Percentiles rank a stretch among this genome's conserved stretches.
These are phyloP conservation scores for Backusella macrospora DNA, from an alignment of 192 early-diverging fungal species.

Conservation along the genomic window DNA sequence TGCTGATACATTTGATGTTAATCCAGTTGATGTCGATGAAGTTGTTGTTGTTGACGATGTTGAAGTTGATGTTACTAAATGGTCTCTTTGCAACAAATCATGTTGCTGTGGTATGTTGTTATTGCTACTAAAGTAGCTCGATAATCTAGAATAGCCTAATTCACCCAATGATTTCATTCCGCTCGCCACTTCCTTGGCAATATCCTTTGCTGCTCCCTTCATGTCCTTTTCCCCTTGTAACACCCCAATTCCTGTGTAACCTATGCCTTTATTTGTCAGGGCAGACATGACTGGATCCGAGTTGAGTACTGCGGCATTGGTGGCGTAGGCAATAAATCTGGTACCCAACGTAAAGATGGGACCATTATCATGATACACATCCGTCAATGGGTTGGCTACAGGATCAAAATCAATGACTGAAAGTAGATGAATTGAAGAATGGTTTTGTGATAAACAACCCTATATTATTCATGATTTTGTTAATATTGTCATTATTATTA, in stretches of 20 bases:
- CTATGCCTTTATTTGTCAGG: constrained; percentile 13
- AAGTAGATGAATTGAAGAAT: constrained; percentile 48
- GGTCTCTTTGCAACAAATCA: background rate
- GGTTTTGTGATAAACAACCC: constrained; percentile 15
- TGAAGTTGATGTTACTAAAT: background rate
- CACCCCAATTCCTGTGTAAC: constrained; percentile 28
- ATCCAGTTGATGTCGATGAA: background rate
- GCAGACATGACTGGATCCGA: constrained; percentile 14
- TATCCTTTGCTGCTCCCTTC: constrained; percentile 66
- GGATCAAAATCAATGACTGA: constrained; percentile 48
- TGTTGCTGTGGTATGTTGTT: background rate
- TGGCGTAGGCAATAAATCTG: constrained; percentile 71
- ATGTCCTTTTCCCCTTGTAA: constrained; percentile 44
- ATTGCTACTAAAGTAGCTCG: constrained; percentile 54
- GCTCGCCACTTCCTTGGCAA: constrained; percentile 78
- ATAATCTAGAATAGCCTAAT: constrained; percentile 65
- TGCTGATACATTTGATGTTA: background rate
- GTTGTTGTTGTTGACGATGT: background rate
- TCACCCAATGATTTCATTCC: constrained; percentile 74
- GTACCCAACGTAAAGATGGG: constrained; percentile 63
- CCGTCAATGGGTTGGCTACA: constrained; percentile 45
- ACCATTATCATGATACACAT: constrained; percentile 46
- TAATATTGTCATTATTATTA: background rate
- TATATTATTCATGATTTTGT: background rate
- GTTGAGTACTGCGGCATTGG: constrained; percentile 47